Evolutionary conservation across 257 asterid species (phyloP).

Genomic region (Capsicum baccatum): DNA sequence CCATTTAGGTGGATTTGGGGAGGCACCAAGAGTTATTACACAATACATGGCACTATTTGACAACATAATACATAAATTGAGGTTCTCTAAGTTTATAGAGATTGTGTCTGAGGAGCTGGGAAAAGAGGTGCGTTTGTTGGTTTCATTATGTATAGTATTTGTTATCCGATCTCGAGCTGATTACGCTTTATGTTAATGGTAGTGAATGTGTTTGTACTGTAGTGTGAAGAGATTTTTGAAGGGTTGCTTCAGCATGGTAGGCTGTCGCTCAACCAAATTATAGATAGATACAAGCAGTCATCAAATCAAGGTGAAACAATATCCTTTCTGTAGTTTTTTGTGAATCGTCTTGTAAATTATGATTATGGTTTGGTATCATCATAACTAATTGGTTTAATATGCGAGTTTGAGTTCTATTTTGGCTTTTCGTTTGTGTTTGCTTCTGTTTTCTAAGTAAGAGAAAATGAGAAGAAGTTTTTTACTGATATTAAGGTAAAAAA

Average conservation of each 20-base stretch:
- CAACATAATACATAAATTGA: conserved; percentile 68
- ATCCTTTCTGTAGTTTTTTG: conserved; percentile 23
- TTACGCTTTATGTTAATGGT: conserved; percentile 28
- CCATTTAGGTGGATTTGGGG: conserved; percentile 56
- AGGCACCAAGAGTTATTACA: conserved; percentile 53
- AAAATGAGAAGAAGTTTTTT: neutral
- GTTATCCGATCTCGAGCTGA: conserved; percentile 3
- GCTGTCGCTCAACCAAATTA: conserved; percentile 68
- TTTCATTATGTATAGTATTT: neutral
- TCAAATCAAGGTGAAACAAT: conserved; percentile 48
- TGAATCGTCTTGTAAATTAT: neutral
- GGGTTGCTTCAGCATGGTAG: conserved; percentile 89
- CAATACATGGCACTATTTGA: conserved; percentile 75
- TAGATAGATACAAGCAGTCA: conserved; percentile 62
- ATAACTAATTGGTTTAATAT: neutral
- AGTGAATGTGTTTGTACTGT: conserved; percentile 29
- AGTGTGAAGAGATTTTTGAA: conserved; percentile 74
- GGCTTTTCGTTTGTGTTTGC: conserved; percentile 18
- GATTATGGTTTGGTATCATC: neutral
- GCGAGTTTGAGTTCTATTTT: conserved; percentile 8
- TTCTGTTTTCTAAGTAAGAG: neutral
- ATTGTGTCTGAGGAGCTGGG: conserved; percentile 80
- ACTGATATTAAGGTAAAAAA: neutral
- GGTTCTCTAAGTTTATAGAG: conserved; percentile 73
- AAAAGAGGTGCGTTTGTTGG: conserved; percentile 52